These are phyloP conservation scores for Rhizopogon rudus DNA, from an alignment of 768 basidiomycete genomes.

Conservation along the genomic window DNA sequence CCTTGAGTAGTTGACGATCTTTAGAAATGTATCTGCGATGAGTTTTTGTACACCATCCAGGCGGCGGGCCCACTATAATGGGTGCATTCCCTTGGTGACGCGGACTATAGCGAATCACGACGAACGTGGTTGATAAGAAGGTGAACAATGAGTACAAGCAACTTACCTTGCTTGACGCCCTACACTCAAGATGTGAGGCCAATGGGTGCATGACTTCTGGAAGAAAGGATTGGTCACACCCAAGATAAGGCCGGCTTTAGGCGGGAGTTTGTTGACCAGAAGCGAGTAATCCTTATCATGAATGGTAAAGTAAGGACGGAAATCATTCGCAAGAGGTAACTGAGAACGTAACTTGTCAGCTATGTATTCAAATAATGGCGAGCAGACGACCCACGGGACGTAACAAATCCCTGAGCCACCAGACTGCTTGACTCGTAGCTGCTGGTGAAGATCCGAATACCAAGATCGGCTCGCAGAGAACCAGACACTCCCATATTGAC, in stretches of 20 bases:
- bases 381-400: constrained; percentile 55
- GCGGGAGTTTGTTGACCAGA: constrained; percentile 79
- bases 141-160: background rate
- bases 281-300: constrained; percentile 81
- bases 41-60: constrained; percentile 74
- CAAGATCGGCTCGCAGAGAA: constrained; percentile 86
- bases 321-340: constrained; percentile 82
- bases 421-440: constrained; percentile 80
- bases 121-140: background rate
- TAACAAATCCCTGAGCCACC: constrained; percentile 88
- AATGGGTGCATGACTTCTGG: constrained; percentile 72
- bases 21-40: constrained; percentile 85
- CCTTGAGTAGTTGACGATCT: constrained; percentile 69
- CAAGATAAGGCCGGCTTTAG: constrained; percentile 68
- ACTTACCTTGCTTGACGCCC: constrained; percentile 46
- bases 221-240: constrained; percentile 91
- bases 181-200: constrained; percentile 79
- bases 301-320: constrained; percentile 94
- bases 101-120: constrained; percentile 5
- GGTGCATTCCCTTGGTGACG: constrained; percentile 1
- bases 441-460: constrained; percentile 78
- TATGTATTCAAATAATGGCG: background rate
- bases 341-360: constrained; percentile 20
- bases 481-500: constrained; percentile 92
- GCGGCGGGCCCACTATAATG: constrained; percentile 43